Base-by-base conservation (phyloP, 2,329 filamentous ascomycete species). In the Neofusicoccum sp. region DNA sequence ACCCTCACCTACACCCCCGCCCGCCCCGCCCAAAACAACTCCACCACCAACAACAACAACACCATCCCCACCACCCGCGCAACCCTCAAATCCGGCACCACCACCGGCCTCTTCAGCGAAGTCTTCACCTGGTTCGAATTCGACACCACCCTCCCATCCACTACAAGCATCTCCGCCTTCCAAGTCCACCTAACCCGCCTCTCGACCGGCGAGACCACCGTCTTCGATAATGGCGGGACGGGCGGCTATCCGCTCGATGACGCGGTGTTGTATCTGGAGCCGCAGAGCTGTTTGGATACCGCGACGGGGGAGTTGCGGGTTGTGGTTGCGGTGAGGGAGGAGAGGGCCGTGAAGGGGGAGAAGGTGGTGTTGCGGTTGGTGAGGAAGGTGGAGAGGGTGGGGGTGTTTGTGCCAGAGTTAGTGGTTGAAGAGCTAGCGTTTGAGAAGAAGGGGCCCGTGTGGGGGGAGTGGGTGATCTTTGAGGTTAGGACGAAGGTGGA, bases 51-150 rank as follows among this genome's bases (percentile, higher is more conserved):
- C n/a, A n/a, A n/a, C n/a, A n/a, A n/a, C n/a, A n/a, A n/a, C n/a
- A n/a, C n/a, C n/a, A n/a, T n/a, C n/a, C n/a, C n/a, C 26, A 8
- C 30, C 14, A 14, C 7, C 24, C n/a, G n/a, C 2, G 8, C n/a
- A 0, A n/a, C 45, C 45, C 51, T 56, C 28, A 48, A 53, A 30
- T 40, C 41, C 38, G 58, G 58, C 58, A 48, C 41, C 4, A 20
- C 26, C 36, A 7, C 2, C 47, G 58, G 58, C 38, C 38, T 56
- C 24, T 47, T 53, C 48, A 24, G 49, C 47, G 47, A 54, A 30
- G 6, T 28, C 36, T 61, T 61, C 58, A 14, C 36, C n/a, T 61
- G 58, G 58, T 48, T 38, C 58, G 58, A 61, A 38, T 54, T 61
- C 48, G 11, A 11, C 47, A 28, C 5, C 36, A 3, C 11, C 9